These are phyloP conservation scores for Nigrograna mackinnonii DNA, from an alignment of 2,329 filamentous ascomycete genomes.

Conservation along the genomic window DNA sequence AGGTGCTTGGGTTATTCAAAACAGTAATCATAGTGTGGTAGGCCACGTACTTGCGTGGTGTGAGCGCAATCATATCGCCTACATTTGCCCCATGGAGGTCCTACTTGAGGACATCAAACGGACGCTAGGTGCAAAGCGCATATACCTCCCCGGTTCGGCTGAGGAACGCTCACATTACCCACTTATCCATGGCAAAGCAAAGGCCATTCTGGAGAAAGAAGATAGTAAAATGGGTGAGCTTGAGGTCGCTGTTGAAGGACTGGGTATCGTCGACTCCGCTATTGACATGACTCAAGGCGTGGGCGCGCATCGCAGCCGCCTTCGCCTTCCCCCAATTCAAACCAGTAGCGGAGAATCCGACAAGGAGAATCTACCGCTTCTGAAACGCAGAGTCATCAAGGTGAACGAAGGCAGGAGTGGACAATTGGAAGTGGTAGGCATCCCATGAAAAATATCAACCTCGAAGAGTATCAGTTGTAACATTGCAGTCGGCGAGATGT, in stretches of 20 bases:
- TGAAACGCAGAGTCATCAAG: slow-evolving; percentile 25
- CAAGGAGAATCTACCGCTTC: slow-evolving; percentile 28
- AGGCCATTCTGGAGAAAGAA: slow-evolving; percentile 5
- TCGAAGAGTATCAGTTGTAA: too few relatives aligned
- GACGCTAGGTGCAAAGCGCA: slow-evolving; percentile 69
- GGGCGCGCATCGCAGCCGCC: slow-evolving; percentile 1
- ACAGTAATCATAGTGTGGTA: slow-evolving; percentile 75
- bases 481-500: too few relatives aligned
- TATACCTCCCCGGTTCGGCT: slow-evolving; percentile 68
- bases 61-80: slow-evolving; percentile 77
- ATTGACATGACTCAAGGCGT: slow-evolving; percentile 12
- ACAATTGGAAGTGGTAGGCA: slow-evolving; percentile 25
- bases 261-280: slow-evolving; percentile 34
- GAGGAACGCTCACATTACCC: slow-evolving; percentile 26
- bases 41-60: slow-evolving; percentile 92
- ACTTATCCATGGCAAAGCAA: slow-evolving; percentile 8
- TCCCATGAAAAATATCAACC: too few relatives aligned
- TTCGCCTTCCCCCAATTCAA: slow-evolving; percentile 5
- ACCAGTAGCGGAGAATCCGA: slow-evolving; percentile 21
- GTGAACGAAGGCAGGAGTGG: slow-evolving; percentile 23
- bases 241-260: slow-evolving; percentile 27
- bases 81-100: slow-evolving; percentile 95
- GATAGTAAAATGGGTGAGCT: slow-evolving; percentile 22
- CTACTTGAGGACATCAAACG: slow-evolving; percentile 82
- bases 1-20: slow-evolving; percentile 90